phyloP scores from a whole-genome alignment of 352 stramenopile genomes.

The Globisporangium radiosum region DNA sequence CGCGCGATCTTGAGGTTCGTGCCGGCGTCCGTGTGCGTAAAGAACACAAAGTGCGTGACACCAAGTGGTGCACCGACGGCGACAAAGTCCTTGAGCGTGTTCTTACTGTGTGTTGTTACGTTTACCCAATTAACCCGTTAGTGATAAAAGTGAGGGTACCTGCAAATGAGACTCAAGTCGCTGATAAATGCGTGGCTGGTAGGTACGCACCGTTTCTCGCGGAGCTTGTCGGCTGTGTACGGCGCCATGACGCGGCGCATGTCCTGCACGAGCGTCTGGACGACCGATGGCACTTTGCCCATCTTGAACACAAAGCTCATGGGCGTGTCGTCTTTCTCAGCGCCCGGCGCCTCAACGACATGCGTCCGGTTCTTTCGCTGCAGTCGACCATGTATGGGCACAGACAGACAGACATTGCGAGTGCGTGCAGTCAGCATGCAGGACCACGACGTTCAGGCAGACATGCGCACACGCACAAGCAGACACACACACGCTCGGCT shows the following conservation, averaged over 20 bases:
- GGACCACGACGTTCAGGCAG: background rate
- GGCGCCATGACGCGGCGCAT: constrained; percentile 93
- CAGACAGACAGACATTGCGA: background rate
- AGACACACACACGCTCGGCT: background rate
- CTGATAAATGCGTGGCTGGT: background rate
- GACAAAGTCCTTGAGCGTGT: constrained; percentile 91
- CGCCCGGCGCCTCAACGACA: constrained; percentile 47
- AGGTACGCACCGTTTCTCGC: constrained; percentile 61
- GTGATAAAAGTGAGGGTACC: background rate
- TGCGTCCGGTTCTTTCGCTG: constrained; percentile 84
- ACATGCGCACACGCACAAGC: background rate
- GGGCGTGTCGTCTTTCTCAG: constrained; percentile 81
- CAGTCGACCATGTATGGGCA: background rate
- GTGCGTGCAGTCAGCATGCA: background rate
- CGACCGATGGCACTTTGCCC: constrained; percentile 69
- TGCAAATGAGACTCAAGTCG: background rate
- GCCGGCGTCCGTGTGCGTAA: constrained; percentile 91
- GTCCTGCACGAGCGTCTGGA: constrained; percentile 88
- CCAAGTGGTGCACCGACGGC: constrained; percentile 87
- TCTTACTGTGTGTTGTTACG: constrained; percentile 31
- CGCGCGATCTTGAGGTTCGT: constrained; percentile 94
- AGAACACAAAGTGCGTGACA: constrained; percentile 96
- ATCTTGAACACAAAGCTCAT: constrained; percentile 92
- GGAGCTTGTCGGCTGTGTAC: constrained; percentile 91
- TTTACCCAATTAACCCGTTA: background rate